Evolutionary conservation across 129 eudicot species (phyloP), one percentile per base, ranked within the genome.

Genomic region (Solidago caesia): DNA sequence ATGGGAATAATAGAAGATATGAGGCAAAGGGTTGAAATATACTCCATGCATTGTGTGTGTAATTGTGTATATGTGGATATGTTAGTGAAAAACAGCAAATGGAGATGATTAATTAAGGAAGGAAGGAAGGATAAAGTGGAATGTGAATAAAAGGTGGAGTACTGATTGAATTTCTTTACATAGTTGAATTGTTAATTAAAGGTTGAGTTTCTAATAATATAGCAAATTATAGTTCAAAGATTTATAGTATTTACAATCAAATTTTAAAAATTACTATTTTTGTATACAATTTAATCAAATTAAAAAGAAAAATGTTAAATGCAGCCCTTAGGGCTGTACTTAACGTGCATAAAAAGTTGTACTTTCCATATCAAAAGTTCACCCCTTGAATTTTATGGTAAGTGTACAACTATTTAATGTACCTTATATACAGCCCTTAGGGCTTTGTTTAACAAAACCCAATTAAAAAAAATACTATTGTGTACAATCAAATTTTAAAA

Each of bases 61-160:
- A 27, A 27, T 29, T 12, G 13, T 11, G 6, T 7, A 6, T 29
- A 12, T 33, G 25, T 10, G 79, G 43, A 62, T 7, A n/a, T 41
- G 64, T 72, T 56, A 16, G 46, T 64, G 71, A 45, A 59, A 16
- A 59, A 73, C 16, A 46, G 77, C 45, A 60, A 60, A 73, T 59
- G 49, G 39, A 44, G 25, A 3, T 42, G 42, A 33, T 0, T 33
- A 33, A 33, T 33, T 33, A 33, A 71, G 43, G 55, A 69, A 60
- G 46, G 29, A 70, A 21, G 21, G 10, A 42, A 64, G 21, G 10
- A 42, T 53, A 53, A 49, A 39, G 53, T 41, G 62, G 63, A 15
- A 29, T 68, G 71, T 75, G 79, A 65, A 53, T 75, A 52, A 64
- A 51, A 64, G 79, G 72, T 64, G 79, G 72, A 75, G 11, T 8